Percentiles rank a stretch among this genome's conserved stretches.
phyloP scores from a whole-genome alignment of 371 early-diverging fungal genomes.

The Umbelopsis sp. region DNA sequence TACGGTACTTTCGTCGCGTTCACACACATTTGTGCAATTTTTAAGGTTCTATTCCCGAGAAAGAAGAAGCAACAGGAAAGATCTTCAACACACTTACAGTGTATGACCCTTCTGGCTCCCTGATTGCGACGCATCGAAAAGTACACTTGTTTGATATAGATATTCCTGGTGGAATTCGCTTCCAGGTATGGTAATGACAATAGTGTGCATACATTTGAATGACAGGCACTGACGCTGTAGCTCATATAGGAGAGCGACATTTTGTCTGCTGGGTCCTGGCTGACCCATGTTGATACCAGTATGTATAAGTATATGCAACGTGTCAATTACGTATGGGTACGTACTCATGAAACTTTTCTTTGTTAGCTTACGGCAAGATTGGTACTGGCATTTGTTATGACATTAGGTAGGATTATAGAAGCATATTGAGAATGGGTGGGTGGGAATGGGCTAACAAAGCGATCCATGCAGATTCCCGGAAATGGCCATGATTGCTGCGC shows the following conservation, averaged over 20 bases:
- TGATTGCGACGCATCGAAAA: constrained; percentile 73
- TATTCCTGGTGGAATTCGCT: constrained; percentile 89
- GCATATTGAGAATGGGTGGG: background rate
- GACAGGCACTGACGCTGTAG: background rate
- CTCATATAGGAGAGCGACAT: constrained; percentile 78
- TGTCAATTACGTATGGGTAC: background rate
- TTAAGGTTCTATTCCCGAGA: constrained; percentile 92
- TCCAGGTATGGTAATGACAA: constrained; percentile 52
- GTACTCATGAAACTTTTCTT: too few relatives aligned
- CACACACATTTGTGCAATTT: constrained; percentile 45
- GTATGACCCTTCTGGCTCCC: constrained; percentile 76
- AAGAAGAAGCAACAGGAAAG: constrained; percentile 53
- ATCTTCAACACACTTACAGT: constrained; percentile 93
- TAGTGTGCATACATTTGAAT: too few relatives aligned
- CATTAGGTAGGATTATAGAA: constrained; percentile 52
- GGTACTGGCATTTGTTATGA: constrained; percentile 98
- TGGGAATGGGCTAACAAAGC: background rate
- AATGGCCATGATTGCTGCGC: constrained; percentile 90
- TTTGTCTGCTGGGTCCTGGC: constrained; percentile 70
- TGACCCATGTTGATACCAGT: constrained; percentile 84
- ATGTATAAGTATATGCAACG: constrained; percentile 35
- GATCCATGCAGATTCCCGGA: constrained; percentile 78
- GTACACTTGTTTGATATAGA: constrained; percentile 97
- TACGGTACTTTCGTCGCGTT: constrained; percentile 19
- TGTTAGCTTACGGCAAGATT: constrained; percentile 75